Conservation (phyloP, 139 green algal species). For the Gonium pectorale region DNA sequence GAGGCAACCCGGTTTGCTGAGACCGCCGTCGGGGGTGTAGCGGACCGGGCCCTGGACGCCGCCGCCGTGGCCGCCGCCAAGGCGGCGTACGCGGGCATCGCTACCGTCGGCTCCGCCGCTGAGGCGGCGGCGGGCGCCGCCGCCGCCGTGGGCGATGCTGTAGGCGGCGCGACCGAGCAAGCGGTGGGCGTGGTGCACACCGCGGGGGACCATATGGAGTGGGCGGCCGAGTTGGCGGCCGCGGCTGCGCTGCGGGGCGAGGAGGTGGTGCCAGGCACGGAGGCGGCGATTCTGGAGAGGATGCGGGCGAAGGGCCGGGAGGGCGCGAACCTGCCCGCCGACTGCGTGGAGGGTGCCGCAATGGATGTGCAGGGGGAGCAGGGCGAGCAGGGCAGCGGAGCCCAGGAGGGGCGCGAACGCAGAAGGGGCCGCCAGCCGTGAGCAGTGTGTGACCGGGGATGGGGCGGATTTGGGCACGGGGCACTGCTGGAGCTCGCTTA, state of each 20-base stretch:
- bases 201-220: neutral
- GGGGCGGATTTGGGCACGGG: too few species aligned
- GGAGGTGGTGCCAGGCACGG: neutral
- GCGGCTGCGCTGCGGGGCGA: neutral
- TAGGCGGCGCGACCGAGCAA: neutral
- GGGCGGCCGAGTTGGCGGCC: neutral
- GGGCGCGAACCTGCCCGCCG: neutral
- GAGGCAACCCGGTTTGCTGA: neutral
- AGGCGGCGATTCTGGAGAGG: neutral
- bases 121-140: neutral
- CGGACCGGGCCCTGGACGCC: neutral
- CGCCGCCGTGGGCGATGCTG: neutral
- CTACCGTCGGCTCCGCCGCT: neutral
- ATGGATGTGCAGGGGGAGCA: constrained; percentile 10
- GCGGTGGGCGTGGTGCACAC: neutral
- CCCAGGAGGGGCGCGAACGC: neutral
- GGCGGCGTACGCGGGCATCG: neutral
- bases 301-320: neutral
- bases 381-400: neutral
- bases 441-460: too few species aligned
- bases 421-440: too few species aligned
- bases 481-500: too few species aligned
- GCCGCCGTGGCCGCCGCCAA: constrained; percentile 12
- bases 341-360: neutral
- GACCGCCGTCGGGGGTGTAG: too few species aligned